Evolutionary conservation across 73 alveolate species (phyloP), one percentile per base, ranked within the genome.

Genomic region (Paramecium pentaurelia): DNA sequence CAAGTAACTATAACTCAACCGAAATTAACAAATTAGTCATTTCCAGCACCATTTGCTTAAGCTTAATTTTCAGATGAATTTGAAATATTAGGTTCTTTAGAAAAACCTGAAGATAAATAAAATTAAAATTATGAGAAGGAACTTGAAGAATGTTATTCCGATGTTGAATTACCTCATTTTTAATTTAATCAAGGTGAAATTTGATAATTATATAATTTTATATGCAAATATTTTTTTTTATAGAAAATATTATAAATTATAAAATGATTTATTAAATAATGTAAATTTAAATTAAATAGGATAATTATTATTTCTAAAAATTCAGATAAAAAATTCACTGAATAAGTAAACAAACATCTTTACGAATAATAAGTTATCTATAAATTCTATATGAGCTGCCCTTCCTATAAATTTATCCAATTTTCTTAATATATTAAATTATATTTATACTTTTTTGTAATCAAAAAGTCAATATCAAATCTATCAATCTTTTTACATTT

Each of bases 341-440:
- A 92, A 92, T 71, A 68, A 80, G 92, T 95, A 95, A 84, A 95
- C 88, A 73, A 96, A 86, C 58, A 95, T 93, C 88, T 95, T 96
- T 93, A 96, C 94, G 77, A 96, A 95, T 70, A 86, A 95, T 28
- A 95, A 92, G 58, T 96, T 95, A 91, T 96, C 98, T 38, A 96
- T 88, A 42, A 96, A 94, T 95, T 95, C 96, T 34, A 96, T 95
- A 95, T 96, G 98, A 11, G 98, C 98, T 0, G 97, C 95, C 58
- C 98, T 94, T 59, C 98, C 98, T 36, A 96, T 96, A 25, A 96
- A 88, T 89, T 93, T 95, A 90, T 95, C 96, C 40, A 95, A 86
- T 92, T 94, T 95, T 77, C 93, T 80, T 4, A 54, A 25, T 40
- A 40, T 40, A 42, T 45, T 44, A 10, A 34, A 85, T 54, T 2